Evolutionary conservation across 306 rosid species (phyloP), one percentile per base, ranked within the genome.

Genomic region (Pyrus communis): DNA sequence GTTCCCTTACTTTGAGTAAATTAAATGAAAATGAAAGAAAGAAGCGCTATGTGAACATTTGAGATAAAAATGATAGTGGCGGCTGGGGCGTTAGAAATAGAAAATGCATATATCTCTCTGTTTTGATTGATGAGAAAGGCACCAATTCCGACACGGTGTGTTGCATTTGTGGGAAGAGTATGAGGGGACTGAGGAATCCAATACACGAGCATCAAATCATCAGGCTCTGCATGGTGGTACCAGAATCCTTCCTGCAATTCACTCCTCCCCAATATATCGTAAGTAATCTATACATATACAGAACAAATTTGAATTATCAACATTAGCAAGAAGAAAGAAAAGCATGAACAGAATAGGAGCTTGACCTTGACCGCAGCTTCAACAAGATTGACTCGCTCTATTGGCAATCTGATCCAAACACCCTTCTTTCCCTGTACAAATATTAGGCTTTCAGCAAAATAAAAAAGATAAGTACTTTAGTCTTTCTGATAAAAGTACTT

Each of bases 161-260:
- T 80, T 54, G 97, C 96, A 77, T 92, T 90, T 71, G 84, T 83
- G n/a, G 97, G 98, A 87, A 92, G 81, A 51, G 96, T 90, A 62
- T 81, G 76, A 33, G 75, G 30, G 45, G 83, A 79, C 67, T 78
- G 85, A 7, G 97, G 90, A 79, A 95, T 88, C 99, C 99, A 95
- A 70, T 80, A 78, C 9, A 92, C 90, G 17, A 95, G 91, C 96
- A 95, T 95, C 80, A 92, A 79, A 80, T 92, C 89, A 17, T 86
- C 80, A 52, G 97, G 90, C 85, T 92, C 97, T 2, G 97, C 98
- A 70, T 94, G 96, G 85, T 94, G 96, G 79, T 85, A 92, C 93
- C 90, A 88, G 76, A 94, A 94, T 19, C 96, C 97, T 78, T 92
- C 90, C 98, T 89, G 85, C 76, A 70, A 5, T 43, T 17, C 75